A percentile compares a stretch with the other conserved stretches of the same genome.
phyloP scores from a whole-genome alignment of 805 yeast species.

The Pichia occidentalis region DNA sequence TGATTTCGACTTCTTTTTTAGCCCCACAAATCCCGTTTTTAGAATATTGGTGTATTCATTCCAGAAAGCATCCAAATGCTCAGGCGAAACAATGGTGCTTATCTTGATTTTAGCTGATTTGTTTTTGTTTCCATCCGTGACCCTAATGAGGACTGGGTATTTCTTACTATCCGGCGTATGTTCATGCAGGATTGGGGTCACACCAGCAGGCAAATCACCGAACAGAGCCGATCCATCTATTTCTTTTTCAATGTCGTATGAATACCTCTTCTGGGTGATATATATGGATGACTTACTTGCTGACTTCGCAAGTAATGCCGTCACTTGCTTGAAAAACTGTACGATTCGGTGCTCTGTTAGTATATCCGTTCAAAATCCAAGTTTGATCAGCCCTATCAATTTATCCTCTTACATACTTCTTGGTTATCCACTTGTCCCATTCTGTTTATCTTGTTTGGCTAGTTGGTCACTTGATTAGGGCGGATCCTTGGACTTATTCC shows the following conservation, averaged over 20 bases:
- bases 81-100: slow-evolving; percentile 64
- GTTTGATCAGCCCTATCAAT: neutral
- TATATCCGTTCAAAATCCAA: neutral
- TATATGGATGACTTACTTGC: slow-evolving; percentile 43
- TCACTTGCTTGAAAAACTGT: slow-evolving; percentile 25
- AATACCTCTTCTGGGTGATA: slow-evolving; percentile 51
- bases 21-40: slow-evolving; percentile 66
- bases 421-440: slow-evolving; percentile 20
- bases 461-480: too few relatives aligned
- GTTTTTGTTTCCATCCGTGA: slow-evolving; percentile 50
- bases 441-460: too few relatives aligned
- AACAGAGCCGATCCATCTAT: slow-evolving; percentile 14
- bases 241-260: slow-evolving; percentile 20
- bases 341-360: slow-evolving; percentile 2
- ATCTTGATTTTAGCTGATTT: slow-evolving; percentile 50
- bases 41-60: slow-evolving; percentile 59
- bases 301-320: slow-evolving; percentile 16
- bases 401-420: slow-evolving; percentile 20
- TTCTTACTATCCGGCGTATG: slow-evolving; percentile 4
- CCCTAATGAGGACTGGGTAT: slow-evolving; percentile 63
- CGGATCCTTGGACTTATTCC: too few relatives aligned
- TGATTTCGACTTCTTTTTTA: slow-evolving; percentile 77
- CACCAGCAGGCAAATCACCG: slow-evolving; percentile 15
- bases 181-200: slow-evolving; percentile 14
- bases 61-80: slow-evolving; percentile 70